Base-by-base conservation (phyloP, 1,284 basidiomycete genomes). In the Coniferiporia sulphurascens region DNA sequence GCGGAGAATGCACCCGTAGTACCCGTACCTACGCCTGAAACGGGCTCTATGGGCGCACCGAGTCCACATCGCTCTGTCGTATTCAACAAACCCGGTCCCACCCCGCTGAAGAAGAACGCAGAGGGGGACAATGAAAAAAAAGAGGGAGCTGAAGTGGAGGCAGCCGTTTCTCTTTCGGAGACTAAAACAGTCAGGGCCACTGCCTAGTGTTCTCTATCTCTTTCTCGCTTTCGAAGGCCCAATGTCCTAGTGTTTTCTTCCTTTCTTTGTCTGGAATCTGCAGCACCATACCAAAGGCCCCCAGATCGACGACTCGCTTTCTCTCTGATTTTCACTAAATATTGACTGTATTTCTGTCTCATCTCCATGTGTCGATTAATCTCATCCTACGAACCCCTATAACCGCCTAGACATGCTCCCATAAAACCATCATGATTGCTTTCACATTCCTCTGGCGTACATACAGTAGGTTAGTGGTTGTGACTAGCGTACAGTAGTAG, bases 21-120 rank as follows among this genome's bases (percentile, higher is more conserved):
- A 44, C 85, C 68, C 52, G 81, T 89, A 0, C 69, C 75, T 9
- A 78, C 76, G 1, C 86, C 87, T 2, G 84, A 84, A 69, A 74
- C 85, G 1, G 87, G 87, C 12, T 78, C 82, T 12, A 86, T 87
- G 70, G 77, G 80, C 46, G 76, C 59, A 4, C 65, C 80, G 44
- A 89, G 87, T 65, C 83, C 76, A 15, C 78, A 91, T 68, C 80
- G 78, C 66, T 89, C 83, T 62, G 75, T 89, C 62, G 83, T 80
- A 46, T 91, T 91, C 68, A 89, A 89, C 61, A 72, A 70, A 21
- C 55, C 65, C 49, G 76, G 73, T 53, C 63, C 64, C 53, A 65
- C 73, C 34, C 66, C 65, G 52, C 72, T 66, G 54, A 65, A 80
- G n/a, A 71, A 78, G 52, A 81, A 82, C 68, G 80, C 83, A 64